Evolutionary conservation across 148 eudicot genomes (phyloP).

Genomic region (Talinum fruticosum): DNA sequence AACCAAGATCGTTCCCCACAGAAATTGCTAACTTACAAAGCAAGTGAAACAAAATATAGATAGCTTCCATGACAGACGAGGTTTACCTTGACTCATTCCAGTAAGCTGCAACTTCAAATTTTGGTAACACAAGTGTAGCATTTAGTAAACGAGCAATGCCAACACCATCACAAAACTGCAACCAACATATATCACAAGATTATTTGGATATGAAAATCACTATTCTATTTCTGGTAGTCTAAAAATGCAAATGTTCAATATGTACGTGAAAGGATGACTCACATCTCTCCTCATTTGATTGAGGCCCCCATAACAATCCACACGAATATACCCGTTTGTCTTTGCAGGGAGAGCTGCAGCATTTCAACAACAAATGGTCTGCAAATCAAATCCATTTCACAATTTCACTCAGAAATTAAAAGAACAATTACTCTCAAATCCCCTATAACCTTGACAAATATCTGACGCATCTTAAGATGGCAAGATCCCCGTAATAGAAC

Average conservation of each 20-base stretch:
- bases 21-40: neutral
- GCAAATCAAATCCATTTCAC: conserved; percentile 70
- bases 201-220: neutral
- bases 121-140: conserved; percentile 94
- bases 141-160: conserved; percentile 90
- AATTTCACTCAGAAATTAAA: conserved; percentile 36
- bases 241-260: neutral
- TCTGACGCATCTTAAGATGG: conserved; percentile 4
- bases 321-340: conserved; percentile 87
- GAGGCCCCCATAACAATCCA: conserved; percentile 99
- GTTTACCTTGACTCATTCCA: conserved; percentile 98
- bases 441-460: neutral
- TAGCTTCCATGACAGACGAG: neutral
- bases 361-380: conserved; percentile 86
- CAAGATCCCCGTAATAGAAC: neutral
- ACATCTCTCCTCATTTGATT: conserved; percentile 99
- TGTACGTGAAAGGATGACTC: conserved; percentile 30
- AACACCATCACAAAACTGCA: conserved; percentile 97
- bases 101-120: conserved; percentile 97
- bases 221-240: neutral
- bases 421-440: conserved; percentile 3
- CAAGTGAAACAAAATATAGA: neutral
- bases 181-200: conserved; percentile 15
- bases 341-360: conserved; percentile 87
- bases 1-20: neutral